Percentiles rank a stretch among this genome's conserved stretches.
Evolutionary conservation across 177 flowering plant genomes (phyloP).

Genomic region (Vitis hybrid): DNA sequence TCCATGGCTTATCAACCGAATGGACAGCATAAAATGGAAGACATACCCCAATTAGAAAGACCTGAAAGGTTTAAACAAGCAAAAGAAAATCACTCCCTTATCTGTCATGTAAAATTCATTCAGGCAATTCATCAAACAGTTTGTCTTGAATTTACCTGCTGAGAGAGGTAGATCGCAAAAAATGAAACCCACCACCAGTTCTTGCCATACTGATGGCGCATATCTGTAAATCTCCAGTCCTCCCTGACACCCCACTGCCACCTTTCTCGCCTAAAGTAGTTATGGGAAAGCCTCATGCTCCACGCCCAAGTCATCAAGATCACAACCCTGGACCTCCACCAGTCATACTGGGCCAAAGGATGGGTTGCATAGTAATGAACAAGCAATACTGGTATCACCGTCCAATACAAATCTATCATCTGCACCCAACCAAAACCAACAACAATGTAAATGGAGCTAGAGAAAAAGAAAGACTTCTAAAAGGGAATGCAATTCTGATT

Average conservation of each 20-base stretch:
- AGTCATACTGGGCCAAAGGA: slow-evolving; percentile 48
- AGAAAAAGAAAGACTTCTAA: neutral
- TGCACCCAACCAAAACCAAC: slow-evolving; percentile 30
- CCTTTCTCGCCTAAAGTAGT: slow-evolving; percentile 85
- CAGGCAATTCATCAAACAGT: slow-evolving; percentile 21
- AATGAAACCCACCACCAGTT: slow-evolving; percentile 96
- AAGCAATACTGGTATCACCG: slow-evolving; percentile 86
- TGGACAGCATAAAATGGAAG: slow-evolving; percentile 79
- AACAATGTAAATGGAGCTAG: neutral
- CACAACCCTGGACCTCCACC: slow-evolving; percentile 58
- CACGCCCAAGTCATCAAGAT: slow-evolving; percentile 76
- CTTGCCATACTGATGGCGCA: slow-evolving; percentile 66
- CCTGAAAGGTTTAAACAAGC: slow-evolving; percentile 35
- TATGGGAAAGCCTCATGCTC: slow-evolving; percentile 80
- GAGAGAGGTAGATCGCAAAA: slow-evolving; percentile 69
- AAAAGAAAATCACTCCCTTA: neutral
- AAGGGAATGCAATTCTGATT: neutral
- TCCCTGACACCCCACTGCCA: slow-evolving; percentile 93
- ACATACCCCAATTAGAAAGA: slow-evolving; percentile 74
- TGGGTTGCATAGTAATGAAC: slow-evolving; percentile 73
- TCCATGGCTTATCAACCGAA: slow-evolving; percentile 52
- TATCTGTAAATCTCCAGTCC: slow-evolving; percentile 87
- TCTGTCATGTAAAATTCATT: neutral
- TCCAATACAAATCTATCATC: slow-evolving; percentile 96
- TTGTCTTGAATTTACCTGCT: slow-evolving; percentile 53